Percentiles rank a stretch among this genome's conserved stretches.
These are phyloP conservation scores for Polygonum maritimum DNA, from an alignment of 148 eudicot species.

Conservation along the genomic window DNA sequence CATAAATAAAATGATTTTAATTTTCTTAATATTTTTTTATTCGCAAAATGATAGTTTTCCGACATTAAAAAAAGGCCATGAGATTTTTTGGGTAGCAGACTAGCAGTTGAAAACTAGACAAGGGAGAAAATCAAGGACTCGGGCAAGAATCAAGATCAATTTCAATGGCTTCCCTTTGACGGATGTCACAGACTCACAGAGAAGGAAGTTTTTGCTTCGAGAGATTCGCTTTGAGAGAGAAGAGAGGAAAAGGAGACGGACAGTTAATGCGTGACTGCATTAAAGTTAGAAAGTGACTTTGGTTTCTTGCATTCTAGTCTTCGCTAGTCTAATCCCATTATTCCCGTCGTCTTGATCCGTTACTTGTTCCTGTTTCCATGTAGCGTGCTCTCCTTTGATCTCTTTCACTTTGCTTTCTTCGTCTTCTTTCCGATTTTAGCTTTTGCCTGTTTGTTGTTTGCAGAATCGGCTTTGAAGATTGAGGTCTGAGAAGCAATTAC, in stretches of 20 bases:
- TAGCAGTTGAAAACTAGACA: background rate
- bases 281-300: conserved; percentile 1
- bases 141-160: background rate
- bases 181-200: background rate
- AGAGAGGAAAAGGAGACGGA: background rate
- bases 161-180: conserved; percentile 6
- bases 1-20: too few relatives aligned
- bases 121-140: background rate
- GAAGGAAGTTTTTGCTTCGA: conserved; percentile 1
- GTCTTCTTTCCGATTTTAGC: background rate
- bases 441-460: background rate
- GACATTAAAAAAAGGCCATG: background rate
- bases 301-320: conserved; percentile 3
- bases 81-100: conserved; percentile 2
- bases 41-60: background rate
- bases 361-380: background rate
- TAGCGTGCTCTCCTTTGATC: background rate
- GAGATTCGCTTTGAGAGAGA: conserved; percentile 1
- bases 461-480: conserved; percentile 5
- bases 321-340: conserved; percentile 1
- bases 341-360: conserved; percentile 3
- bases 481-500: conserved; percentile 14
- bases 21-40: background rate
- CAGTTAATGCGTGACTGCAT: conserved; percentile 1
- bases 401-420: background rate